Base-by-base conservation (phyloP, 2,329 filamentous ascomycete species). In the Tolypocladium album region DNA sequence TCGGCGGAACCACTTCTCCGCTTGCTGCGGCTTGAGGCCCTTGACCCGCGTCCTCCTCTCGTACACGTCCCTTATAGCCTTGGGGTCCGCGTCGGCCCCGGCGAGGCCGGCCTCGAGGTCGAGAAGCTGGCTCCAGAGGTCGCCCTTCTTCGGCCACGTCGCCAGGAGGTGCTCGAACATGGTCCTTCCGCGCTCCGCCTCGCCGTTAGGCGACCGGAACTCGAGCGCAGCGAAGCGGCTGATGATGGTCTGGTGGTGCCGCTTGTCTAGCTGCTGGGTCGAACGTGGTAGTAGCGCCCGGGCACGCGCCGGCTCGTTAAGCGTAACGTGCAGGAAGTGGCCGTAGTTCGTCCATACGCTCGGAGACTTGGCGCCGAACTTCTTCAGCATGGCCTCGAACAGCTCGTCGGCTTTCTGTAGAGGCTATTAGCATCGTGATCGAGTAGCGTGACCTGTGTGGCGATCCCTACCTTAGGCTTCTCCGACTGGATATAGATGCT, bases 401-500 rank as follows among this genome's bases (percentile, higher is more conserved):
- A 97, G 82, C 27, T 83, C 84, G 70, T 97, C 92, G 59, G 93
- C 93, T 82, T 92, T 88, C 88, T 95, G 73, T 72, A 55, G n/a
- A 20, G 36, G 34, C 42, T 63, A 67, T 76, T 68, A 76, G 71
- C 57, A 43, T 31, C 7, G 3, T 20, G 7, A 5, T 52, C 27
- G 8, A 12, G 15, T 7, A 15, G 8, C 5, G 24, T 15, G 24
- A 9, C 13, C 17, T 15, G 2, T 31, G 40, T n/a, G 20, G 4
- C 4, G 9, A 42, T 52, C 67, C 86, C 80, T 86, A 92, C 90
- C 74, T 88, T 84, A 68, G 87, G 81, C 78, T 95, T 96, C 68
- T 87, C 87, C 36, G 92, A 92, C 70, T 94, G 89, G 67, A 97
- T 96, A 77, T 95, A 97, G 72, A 97, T 97, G 75, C 90, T 96